Evolutionary conservation across 768 basidiomycete species (phyloP).

Genomic region (Suillus brevipes): DNA sequence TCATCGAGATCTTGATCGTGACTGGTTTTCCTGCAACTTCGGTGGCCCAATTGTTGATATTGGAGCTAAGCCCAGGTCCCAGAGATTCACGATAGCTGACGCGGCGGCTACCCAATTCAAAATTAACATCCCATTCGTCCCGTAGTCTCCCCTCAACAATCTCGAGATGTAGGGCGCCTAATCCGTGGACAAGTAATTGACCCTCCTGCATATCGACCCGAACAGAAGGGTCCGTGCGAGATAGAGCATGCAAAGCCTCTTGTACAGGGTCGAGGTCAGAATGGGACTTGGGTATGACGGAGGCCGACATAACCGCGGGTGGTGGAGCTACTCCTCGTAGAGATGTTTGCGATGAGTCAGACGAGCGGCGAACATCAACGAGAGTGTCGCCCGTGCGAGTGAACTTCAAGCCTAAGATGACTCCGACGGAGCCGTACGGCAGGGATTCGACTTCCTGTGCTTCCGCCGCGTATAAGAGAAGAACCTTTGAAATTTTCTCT

Average conservation of each 20-base stretch:
- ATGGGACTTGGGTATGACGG: constrained; percentile 78
- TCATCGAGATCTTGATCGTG: constrained; percentile 53
- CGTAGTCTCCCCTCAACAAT: constrained; percentile 79
- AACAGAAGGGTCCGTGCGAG: constrained; percentile 89
- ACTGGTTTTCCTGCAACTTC: constrained; percentile 60
- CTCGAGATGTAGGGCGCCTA: constrained; percentile 87
- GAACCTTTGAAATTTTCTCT: constrained; percentile 73
- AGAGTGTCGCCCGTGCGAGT: constrained; percentile 90
- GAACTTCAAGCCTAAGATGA: constrained; percentile 77
- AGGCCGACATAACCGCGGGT: constrained; percentile 82
- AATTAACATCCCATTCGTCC: constrained; percentile 77
- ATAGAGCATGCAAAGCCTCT: constrained; percentile 66
- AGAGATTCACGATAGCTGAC: constrained; percentile 79
- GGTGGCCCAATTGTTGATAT: constrained; percentile 54
- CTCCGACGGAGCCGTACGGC: constrained; percentile 81
- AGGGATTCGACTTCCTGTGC: constrained; percentile 76
- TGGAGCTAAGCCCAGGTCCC: constrained; percentile 33
- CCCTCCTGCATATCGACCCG: constrained; percentile 80
- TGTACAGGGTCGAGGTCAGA: constrained; percentile 78
- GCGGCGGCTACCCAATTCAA: constrained; percentile 73
- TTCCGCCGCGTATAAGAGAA: constrained; percentile 78
- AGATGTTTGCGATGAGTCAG: constrained; percentile 36
- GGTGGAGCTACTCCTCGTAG: constrained; percentile 72
- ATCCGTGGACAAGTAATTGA: constrained; percentile 79
- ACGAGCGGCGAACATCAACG: constrained; percentile 46